phyloP scores from a whole-genome alignment of 139 green algal genomes.

The Gonium pectorale region DNA sequence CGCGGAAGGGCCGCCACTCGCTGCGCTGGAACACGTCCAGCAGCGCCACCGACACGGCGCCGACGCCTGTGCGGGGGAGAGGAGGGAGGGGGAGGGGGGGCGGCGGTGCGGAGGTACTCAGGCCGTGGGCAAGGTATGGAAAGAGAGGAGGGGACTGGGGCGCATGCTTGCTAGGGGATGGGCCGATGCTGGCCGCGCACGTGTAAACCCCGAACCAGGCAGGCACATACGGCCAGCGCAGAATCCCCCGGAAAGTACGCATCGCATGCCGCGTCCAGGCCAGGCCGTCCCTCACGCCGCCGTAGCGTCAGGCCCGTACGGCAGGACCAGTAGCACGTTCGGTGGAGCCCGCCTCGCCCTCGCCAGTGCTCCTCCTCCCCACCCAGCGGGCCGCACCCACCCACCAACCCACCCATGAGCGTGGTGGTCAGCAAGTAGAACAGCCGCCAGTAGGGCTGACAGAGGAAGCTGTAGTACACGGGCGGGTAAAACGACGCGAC shows the following conservation, averaged over 20 bases:
- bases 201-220: too few relatives aligned
- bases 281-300: too few relatives aligned
- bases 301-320: too few relatives aligned
- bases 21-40: constrained; percentile 56
- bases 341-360: too few relatives aligned
- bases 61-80: constrained; percentile 1
- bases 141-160: not conserved
- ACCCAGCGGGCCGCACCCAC: not conserved
- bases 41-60: constrained; percentile 48
- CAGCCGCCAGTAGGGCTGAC: constrained; percentile 64
- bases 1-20: constrained; percentile 43
- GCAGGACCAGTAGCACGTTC: too few relatives aligned
- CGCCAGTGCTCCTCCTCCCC: not conserved
- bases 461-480: constrained; percentile 96
- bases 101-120: not conserved
- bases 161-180: not conserved
- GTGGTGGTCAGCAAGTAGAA: constrained; percentile 87
- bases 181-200: not conserved
- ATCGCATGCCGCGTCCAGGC: too few relatives aligned
- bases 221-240: too few relatives aligned
- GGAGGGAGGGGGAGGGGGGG: not conserved
- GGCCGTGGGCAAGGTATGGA: not conserved
- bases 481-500: constrained; percentile 95
- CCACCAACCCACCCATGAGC: constrained; percentile 66
- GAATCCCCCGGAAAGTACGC: too few relatives aligned